Evolutionary conservation across 2,329 filamentous ascomycete species (phyloP), one percentile per base, ranked within the genome.

Genomic region (Dothidotthia symphoricarpi): DNA sequence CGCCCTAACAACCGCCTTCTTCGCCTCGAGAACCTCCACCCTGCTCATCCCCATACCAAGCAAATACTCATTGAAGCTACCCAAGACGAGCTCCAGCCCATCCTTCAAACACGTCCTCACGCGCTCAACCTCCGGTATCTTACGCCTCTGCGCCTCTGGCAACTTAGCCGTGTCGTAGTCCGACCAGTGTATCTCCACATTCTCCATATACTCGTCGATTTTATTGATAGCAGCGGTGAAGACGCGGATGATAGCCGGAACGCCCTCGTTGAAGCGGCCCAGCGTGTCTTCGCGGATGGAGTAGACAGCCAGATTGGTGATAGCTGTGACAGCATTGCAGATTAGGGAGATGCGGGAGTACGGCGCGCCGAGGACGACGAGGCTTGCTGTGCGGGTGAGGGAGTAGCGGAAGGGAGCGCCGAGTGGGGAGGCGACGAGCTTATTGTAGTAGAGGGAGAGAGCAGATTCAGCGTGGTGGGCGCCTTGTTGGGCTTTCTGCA

Each of bases 261-360:
- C 81, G 48, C 93, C 86, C 28, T 82, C 76, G 50, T 94, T 85
- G n/a, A 94, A 91, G 52, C 87, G 86, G 11, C 91, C 91, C 59
- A 82, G 93, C 31, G 77, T 77, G 62, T 97, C 91, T 65, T 97
- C 90, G 3, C 73, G 72, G 36, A 96, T 69, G 64, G 86, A 91
- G 45, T 78, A 78, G 3, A 88, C 77, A 0, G 86, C 78, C 17
- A 97, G 74, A 33, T 77, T 75, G 10, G 80, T 81, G 26, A 93
- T 69, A 0, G 84, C 78, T 42, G 82, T 80, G n/a, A 83, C 75
- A 1, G 87, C 85, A 59, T 67, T 65, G 39, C 55, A 57, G 26
- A 68, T 58, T 8, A 56, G 46, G 7, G 52, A 55, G 16, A 60
- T 45, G 57, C 86, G 82, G 3, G 83, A 85, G 56, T 85, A 82